phyloP scores from a whole-genome alignment of 495 filamentous ascomycete genomes.

The Aspergillus haitiensis region DNA sequence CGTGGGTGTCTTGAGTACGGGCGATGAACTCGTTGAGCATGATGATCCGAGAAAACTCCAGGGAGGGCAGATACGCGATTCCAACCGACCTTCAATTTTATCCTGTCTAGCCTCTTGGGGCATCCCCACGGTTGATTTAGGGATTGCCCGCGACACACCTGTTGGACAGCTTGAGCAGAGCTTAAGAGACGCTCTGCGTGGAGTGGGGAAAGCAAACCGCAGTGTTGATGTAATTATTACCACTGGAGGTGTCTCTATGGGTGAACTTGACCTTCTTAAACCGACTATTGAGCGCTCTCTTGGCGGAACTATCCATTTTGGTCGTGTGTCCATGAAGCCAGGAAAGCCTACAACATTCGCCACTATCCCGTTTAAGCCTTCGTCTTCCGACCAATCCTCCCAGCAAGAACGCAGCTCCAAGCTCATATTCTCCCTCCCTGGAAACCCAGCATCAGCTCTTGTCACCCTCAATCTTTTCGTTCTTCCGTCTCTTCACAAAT shows the following conservation, averaged over 20 bases:
- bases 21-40: conserved; percentile 88
- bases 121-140: conserved; percentile 79
- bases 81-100: conserved; percentile 82
- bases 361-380: conserved; percentile 65
- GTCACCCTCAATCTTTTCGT: conserved; percentile 95
- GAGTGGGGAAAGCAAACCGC: conserved; percentile 34
- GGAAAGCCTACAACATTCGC: conserved; percentile 98
- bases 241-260: conserved; percentile 96
- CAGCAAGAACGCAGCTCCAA: conserved; percentile 61
- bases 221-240: conserved; percentile 82
- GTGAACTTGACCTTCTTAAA: conserved; percentile 95
- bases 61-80: conserved; percentile 87
- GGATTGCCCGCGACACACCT: conserved; percentile 76
- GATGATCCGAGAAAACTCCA: conserved; percentile 60
- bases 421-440: conserved; percentile 87
- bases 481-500: conserved; percentile 77
- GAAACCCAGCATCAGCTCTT: conserved; percentile 89
- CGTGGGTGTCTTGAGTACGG: conserved; percentile 88
- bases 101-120: conserved; percentile 74
- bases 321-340: conserved; percentile 95
- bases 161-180: conserved; percentile 72
- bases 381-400: conserved; percentile 19
- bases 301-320: conserved; percentile 94
- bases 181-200: conserved; percentile 69
- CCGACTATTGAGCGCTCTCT: conserved; percentile 90